Base-by-base conservation (phyloP, 1,284 basidiomycete species). In the Xerocomus amazonicus region DNA sequence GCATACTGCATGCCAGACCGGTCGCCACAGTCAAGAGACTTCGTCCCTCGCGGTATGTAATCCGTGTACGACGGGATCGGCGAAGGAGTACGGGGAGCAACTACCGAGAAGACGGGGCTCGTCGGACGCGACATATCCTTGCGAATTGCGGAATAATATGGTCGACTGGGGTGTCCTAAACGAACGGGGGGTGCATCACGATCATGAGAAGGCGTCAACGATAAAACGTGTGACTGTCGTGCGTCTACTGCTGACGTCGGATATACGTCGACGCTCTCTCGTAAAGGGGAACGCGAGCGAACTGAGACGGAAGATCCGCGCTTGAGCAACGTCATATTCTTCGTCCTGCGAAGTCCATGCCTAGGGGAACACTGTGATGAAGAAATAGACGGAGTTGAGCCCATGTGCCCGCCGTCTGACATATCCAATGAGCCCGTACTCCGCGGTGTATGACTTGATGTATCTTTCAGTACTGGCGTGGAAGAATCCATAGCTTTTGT, bases 111-210 rank as follows among this genome's bases (percentile, higher is more conserved):
- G 44, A 57, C 59, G 2, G 70, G 67, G 16, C 66, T 69, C 8
- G 59, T 65, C 16, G 75, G 73, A 17, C 70, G 70, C 36, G 74
- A 70, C 73, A 78, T 79, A 57, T 79, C 74, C 59, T 76, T 77
- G 45, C 82, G 77, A 47, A 84, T 84, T 43, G 77, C 83, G 26
- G 77, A 76, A 61, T 83, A 83, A 51, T 81, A 78, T 9, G 81
- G 81, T n/a, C 81, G 72, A 48, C 60, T 73, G 9, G 80, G 77
- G 51, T 76, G 75, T 3, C 80, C 80, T 29, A 81, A 67, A 12
- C 73, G 75, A 17, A 75, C 66, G 32, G 63, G 61, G 17, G 62
- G 65, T 52, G 54, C 12, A 52, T 63, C 60, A 6, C 49, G 55
- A 35, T 62, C 60, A 39, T 47, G 52, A 43, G 56, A 55, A 42